These are phyloP conservation scores for Leccinum fibrillosum DNA, from an alignment of 768 basidiomycete genomes.

Conservation along the genomic window DNA sequence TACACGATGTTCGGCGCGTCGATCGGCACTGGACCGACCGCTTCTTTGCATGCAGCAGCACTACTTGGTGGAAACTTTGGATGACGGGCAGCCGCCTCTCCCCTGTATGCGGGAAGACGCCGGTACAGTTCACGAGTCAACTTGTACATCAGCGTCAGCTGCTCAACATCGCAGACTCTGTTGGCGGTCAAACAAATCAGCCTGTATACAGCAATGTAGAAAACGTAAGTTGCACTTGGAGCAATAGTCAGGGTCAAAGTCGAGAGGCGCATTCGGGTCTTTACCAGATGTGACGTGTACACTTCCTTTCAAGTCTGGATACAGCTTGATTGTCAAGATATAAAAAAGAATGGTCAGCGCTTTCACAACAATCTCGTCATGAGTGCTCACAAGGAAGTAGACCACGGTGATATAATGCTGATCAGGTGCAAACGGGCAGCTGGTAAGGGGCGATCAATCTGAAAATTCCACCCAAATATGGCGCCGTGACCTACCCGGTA, in stretches of 20 bases:
- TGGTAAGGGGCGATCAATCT: neutral
- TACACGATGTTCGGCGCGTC: neutral
- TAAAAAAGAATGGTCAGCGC: neutral
- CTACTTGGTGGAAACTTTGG: constrained; percentile 32
- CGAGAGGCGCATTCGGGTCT: constrained; percentile 39
- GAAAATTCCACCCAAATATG: neutral
- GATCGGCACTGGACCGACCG: constrained; percentile 12
- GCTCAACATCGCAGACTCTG: constrained; percentile 37
- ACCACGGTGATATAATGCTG: neutral
- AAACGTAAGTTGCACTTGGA: constrained; percentile 33
- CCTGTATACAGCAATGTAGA: neutral
- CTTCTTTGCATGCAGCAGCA: constrained; percentile 23
- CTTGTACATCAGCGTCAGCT: constrained; percentile 54
- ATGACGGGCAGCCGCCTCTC: constrained; percentile 14
- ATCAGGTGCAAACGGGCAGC: neutral
- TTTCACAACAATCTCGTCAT: too few relatives aligned
- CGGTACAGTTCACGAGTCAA: constrained; percentile 50
- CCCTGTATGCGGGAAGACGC: constrained; percentile 41
- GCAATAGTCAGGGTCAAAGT: constrained; percentile 46
- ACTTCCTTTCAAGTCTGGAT: constrained; percentile 46
- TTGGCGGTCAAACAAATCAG: neutral
- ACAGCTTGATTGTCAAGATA: constrained; percentile 21
- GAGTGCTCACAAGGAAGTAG: constrained; percentile 28
- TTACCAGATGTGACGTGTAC: constrained; percentile 45
- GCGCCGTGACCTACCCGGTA: neutral